Evolutionary conservation across 805 yeast genomes (phyloP).

Genomic region (Suhomyces vadensis): DNA sequence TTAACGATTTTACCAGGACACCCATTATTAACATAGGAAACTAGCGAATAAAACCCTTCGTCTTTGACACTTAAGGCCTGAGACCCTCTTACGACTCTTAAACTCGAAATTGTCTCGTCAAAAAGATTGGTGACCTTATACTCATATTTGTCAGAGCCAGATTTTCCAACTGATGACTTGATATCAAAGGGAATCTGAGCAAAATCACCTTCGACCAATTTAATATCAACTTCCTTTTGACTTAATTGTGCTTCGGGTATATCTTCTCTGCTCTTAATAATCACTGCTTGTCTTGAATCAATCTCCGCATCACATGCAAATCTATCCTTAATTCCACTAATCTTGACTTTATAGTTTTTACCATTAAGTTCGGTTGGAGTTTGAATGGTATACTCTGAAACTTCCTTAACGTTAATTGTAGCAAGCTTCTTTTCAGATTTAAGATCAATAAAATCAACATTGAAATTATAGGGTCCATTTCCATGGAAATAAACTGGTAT

Average conservation of each 20-base stretch:
- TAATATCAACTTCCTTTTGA: constrained; percentile 9
- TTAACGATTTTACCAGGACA: constrained; percentile 44
- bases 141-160: constrained; percentile 30
- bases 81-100: constrained; percentile 9
- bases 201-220: constrained; percentile 62
- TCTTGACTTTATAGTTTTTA: constrained; percentile 67
- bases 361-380: constrained; percentile 63
- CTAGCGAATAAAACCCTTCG: constrained; percentile 46
- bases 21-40: constrained; percentile 41
- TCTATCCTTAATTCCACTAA: constrained; percentile 71
- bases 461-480: constrained; percentile 71
- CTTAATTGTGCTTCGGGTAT: constrained; percentile 50
- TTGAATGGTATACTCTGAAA: constrained; percentile 39
- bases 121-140: constrained; percentile 29
- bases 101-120: constrained; percentile 21
- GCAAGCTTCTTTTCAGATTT: constrained; percentile 19
- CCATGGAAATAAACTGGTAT: constrained; percentile 71
- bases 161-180: constrained; percentile 33
- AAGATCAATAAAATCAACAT: constrained; percentile 64
- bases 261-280: constrained; percentile 67
- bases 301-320: constrained; percentile 76
- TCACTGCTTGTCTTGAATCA: constrained; percentile 53
- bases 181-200: constrained; percentile 56
- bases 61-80: constrained; percentile 31
- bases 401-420: constrained; percentile 35